Evolutionary conservation across 805 yeast genomes (phyloP), one percentile per base, ranked within the genome.

Genomic region (Candida manassasensis): DNA sequence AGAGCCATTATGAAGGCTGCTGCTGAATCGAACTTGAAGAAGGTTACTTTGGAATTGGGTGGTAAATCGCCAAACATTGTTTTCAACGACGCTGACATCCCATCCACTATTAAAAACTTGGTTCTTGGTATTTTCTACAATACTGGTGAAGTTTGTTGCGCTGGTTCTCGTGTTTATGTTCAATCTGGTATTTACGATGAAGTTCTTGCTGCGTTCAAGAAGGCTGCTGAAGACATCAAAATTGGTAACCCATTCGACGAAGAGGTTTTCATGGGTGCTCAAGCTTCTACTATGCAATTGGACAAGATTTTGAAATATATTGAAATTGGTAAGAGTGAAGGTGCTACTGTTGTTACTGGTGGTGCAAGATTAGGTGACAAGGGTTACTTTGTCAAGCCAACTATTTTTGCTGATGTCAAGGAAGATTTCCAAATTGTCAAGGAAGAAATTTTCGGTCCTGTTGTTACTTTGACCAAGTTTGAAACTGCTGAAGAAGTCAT

Each of bases 381-480:
- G 62, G 90, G 89, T 50, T 81, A 62, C 67, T 83, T 75, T 49
- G 54, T 83, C 44, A 72, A 71, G 57, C 96, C 97, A 59, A 88
- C 97, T 27, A 74, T 89, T 52, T 85, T 88, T 57, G 81, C 84
- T 46, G 87, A 84, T 54, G 95, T 86, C 44, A 70, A 69, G 15
- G 83, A 80, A 57, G 69, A 78, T 55, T 79, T 78, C 81, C 68
- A 71, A 47, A 79, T 89, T 58, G 87, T 84, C 49, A 75, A 71
- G 59, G 96, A 88, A 59, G 97, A 88, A 73, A 85, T 88, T 58
- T 88, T 89, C 51, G 97, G 97, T 38, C 97, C 97, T 25, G 93
- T 89, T 39, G 90, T 85, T 41, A 79, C 88, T 15, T 76, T 86
- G 40, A 69, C 84, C 51, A 87, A 86, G 70, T 89, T 89, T 69